A percentile compares a stretch with the other conserved stretches of the same genome.
Conservation (phyloP, 2,329 filamentous ascomycete genomes). For the Emergomyces africanus region DNA sequence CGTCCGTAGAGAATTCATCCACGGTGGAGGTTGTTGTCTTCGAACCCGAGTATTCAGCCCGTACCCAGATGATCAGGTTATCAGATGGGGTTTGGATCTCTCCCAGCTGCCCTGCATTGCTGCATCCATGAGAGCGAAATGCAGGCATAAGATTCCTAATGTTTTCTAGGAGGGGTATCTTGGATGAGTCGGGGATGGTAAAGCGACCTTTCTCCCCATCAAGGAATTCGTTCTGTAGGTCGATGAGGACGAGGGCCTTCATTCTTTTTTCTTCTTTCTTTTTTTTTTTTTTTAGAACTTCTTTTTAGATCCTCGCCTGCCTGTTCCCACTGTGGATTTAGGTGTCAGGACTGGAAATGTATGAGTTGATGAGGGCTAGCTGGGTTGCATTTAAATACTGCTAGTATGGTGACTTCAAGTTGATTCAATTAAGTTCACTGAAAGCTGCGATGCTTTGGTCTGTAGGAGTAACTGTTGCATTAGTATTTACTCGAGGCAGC, state of each 20-base stretch:
- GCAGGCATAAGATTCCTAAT: neutral
- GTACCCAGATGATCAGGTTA: neutral
- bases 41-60: neutral
- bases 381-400: too few species aligned
- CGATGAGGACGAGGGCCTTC: conserved; percentile 2
- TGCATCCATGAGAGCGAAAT: neutral
- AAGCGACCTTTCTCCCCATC: neutral
- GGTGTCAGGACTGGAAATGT: neutral
- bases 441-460: too few species aligned
- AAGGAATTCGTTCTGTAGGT: conserved; percentile 3
- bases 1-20: neutral
- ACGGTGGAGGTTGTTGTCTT: neutral
- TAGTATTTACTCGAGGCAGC: too few species aligned
- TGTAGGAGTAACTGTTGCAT: too few species aligned
- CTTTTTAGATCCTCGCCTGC: neutral
- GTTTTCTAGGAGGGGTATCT: neutral
- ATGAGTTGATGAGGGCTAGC: too few species aligned
- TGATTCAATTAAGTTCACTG: too few species aligned
- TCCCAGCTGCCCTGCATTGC: neutral
- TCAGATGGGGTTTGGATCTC: neutral
- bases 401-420: too few species aligned
- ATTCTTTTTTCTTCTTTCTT: conserved; percentile 3
- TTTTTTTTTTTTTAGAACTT: neutral
- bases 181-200: neutral
- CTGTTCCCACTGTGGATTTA: neutral